phyloP scores from a whole-genome alignment of 805 yeast species.

The Spathaspora hagerdaliae region DNA sequence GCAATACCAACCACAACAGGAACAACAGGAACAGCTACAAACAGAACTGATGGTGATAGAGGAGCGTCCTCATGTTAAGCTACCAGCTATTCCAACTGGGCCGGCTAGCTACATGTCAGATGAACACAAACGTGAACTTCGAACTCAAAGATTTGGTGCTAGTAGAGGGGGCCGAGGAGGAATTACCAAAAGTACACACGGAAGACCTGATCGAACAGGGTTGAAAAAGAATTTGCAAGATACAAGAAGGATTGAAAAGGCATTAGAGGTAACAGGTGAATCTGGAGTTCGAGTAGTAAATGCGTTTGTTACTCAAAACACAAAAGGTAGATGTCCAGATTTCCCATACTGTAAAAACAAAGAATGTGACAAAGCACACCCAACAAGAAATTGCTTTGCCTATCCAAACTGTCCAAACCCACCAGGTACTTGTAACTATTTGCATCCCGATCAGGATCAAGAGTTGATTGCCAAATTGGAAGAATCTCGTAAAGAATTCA shows the following conservation, averaged over 20 bases:
- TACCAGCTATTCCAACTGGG: slow-evolving; percentile 4
- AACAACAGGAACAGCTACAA: slow-evolving; percentile 6
- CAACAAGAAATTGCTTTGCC: slow-evolving; percentile 68
- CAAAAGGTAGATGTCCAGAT: slow-evolving; percentile 62
- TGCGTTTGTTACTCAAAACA: slow-evolving; percentile 41
- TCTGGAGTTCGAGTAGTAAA: slow-evolving; percentile 9
- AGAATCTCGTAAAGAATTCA: slow-evolving; percentile 50
- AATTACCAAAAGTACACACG: background rate
- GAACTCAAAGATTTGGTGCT: slow-evolving; percentile 6
- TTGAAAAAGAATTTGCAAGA: background rate
- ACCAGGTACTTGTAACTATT: slow-evolving; percentile 75
- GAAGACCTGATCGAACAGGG: background rate
- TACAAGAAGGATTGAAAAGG: slow-evolving; percentile 3
- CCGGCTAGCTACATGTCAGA: slow-evolving; percentile 6
- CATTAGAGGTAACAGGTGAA: slow-evolving; percentile 4
- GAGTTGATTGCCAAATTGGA: slow-evolving; percentile 66
- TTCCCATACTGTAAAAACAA: slow-evolving; percentile 70
- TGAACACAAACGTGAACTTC: slow-evolving; percentile 2
- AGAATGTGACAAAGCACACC: slow-evolving; percentile 76
- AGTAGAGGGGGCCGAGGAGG: slow-evolving; percentile 5
- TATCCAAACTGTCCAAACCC: slow-evolving; percentile 76
- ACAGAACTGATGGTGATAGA: slow-evolving; percentile 5
- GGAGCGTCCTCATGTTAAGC: background rate
- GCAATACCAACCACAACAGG: slow-evolving; percentile 2
- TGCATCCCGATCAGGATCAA: slow-evolving; percentile 85